Base-by-base conservation (phyloP, 2,329 filamentous ascomycete genomes). In the Neofusicoccum ribis region DNA sequence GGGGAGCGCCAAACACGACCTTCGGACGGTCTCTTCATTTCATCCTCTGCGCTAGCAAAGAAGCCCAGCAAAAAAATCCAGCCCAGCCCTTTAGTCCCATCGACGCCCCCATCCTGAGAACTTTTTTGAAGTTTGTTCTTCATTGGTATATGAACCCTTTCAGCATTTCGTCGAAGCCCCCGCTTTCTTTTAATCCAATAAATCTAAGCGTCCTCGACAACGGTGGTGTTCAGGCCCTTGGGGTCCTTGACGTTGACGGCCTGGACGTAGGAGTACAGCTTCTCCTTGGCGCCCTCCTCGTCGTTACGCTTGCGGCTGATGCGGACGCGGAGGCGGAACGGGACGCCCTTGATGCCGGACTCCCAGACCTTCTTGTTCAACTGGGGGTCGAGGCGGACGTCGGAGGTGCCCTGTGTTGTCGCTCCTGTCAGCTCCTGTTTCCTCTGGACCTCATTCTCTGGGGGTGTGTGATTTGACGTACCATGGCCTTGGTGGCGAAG, bases 281-380 rank as follows among this genome's bases (percentile, higher is more conserved):
- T 97, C 89, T 99, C 92, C 88, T 97, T 97, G 82, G 96, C 95
- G 78, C 92, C 92, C 86, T 99, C 95, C 88, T 98, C 95, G 83
- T 99, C 95, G 86, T 99, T 99, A 89, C 95, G 92, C 90, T 96
- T 96, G 85, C 95, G 92, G 80, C 93, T 97, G 85, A 99, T 97
- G 85, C 96, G 93, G 80, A 99, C 89, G 79, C 95, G 94, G 77
- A 99, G 88, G 84, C 96, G 91, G 91, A 90, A 98, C 74, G 94
- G 92, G 74, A 97, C 93, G 79, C 95, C 96, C 91, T 98, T 99
- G 87, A 99, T 89, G 83, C 95, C 95, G 80, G 90, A 87, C 86
- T 99, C 95, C 95, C 95, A 99, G 82, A 99, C 94, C 89, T 99
- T 98, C 92, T 99, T 99, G 91, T 99, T 99, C 79, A 99, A 86